A percentile compares a stretch with the other conserved stretches of the same genome.
phyloP scores from a whole-genome alignment of 768 basidiomycete genomes.

The Auricularia sp. region DNA sequence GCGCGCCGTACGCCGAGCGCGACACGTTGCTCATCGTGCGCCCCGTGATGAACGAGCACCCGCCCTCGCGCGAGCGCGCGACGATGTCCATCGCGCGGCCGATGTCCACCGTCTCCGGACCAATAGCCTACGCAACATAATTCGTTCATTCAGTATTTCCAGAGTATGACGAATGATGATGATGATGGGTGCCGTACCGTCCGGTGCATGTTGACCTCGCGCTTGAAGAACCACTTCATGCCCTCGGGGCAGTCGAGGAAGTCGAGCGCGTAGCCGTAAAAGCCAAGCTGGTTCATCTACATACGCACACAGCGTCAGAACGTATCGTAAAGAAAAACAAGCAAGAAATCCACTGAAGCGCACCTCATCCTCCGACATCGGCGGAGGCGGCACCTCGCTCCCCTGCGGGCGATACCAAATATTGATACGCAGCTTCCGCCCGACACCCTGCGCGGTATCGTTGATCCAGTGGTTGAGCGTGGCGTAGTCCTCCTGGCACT shows the following conservation, averaged over 20 bases:
- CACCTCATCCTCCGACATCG: slow-evolving; percentile 54
- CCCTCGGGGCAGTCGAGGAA: slow-evolving; percentile 68
- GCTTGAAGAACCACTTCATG: slow-evolving; percentile 59
- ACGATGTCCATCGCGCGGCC: slow-evolving; percentile 50
- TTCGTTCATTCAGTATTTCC: background rate
- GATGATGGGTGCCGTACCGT: slow-evolving; percentile 44
- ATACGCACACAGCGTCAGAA: slow-evolving; percentile 1
- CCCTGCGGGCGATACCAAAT: slow-evolving; percentile 52
- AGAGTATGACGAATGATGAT: background rate
- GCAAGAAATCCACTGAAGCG: slow-evolving; percentile 7
- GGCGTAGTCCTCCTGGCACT: slow-evolving; percentile 73
- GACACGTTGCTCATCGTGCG: slow-evolving; percentile 45
- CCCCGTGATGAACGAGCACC: slow-evolving; percentile 53
- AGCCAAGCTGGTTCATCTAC: slow-evolving; percentile 51
- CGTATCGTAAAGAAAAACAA: background rate
- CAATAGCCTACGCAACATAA: slow-evolving; percentile 42
- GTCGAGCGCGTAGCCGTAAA: slow-evolving; percentile 79
- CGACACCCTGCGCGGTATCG: slow-evolving; percentile 45
- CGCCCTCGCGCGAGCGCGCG: slow-evolving; percentile 29
- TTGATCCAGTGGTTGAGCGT: slow-evolving; percentile 57
- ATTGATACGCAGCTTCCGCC: slow-evolving; percentile 44
- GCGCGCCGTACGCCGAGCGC: slow-evolving; percentile 64
- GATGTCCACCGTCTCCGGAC: slow-evolving; percentile 40
- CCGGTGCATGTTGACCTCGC: slow-evolving; percentile 56
- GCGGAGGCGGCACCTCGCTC: slow-evolving; percentile 33